These are phyloP conservation scores for Rhazya stricta DNA, from an alignment of 257 asterid genomes.

Conservation along the genomic window DNA sequence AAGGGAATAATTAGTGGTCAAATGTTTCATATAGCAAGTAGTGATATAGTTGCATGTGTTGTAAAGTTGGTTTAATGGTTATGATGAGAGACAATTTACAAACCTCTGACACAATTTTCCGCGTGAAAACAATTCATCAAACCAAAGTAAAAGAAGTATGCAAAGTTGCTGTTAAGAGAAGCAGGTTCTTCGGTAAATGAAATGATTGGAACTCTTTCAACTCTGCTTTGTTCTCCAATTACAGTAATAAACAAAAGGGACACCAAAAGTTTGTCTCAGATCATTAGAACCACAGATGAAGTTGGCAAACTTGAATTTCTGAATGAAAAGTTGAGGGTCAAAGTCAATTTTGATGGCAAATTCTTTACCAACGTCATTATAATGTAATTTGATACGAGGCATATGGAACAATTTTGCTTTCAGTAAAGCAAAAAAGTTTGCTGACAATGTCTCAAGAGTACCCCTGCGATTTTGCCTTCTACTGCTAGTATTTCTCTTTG, in stretches of 20 bases:
- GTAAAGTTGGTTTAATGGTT: slow-evolving; percentile 4
- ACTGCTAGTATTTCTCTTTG: not conserved
- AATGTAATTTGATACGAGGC: not conserved
- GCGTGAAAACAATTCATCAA: slow-evolving; percentile 23
- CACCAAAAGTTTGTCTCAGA: slow-evolving; percentile 33
- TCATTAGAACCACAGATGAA: slow-evolving; percentile 22
- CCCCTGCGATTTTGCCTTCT: not conserved
- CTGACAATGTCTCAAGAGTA: not conserved
- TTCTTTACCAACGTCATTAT: slow-evolving; percentile 2
- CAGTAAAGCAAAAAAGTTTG: slow-evolving; percentile 5
- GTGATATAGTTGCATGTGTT: slow-evolving; percentile 4
- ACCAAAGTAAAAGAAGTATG: slow-evolving; percentile 9
- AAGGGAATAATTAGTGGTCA: not conserved
- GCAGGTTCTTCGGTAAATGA: slow-evolving; percentile 11
- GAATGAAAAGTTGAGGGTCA: not conserved
- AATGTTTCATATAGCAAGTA: not conserved
- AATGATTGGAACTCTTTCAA: slow-evolving; percentile 30
- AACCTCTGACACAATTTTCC: slow-evolving; percentile 20
- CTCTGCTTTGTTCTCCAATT: slow-evolving; percentile 10
- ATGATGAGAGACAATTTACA: slow-evolving; percentile 17
- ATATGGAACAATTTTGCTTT: slow-evolving; percentile 11
- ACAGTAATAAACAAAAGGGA: slow-evolving; percentile 3
- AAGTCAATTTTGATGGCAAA: slow-evolving; percentile 23
- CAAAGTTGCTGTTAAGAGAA: not conserved
- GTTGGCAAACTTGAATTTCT: not conserved